Evolutionary conservation across 1,284 basidiomycete species (phyloP).

Genomic region (Papiliotrema fonsecae): DNA sequence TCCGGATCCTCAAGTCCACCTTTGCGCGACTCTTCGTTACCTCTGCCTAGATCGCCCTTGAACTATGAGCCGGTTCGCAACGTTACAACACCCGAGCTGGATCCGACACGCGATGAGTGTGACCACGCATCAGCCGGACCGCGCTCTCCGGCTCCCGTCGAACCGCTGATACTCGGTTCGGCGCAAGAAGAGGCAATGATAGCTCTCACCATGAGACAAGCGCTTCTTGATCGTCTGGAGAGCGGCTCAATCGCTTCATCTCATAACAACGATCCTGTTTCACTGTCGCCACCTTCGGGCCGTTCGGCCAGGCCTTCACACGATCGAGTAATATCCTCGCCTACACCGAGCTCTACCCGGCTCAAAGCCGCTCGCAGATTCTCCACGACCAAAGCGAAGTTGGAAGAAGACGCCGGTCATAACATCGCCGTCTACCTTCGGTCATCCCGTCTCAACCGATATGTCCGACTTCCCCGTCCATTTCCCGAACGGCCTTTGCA

Average conservation of each 20-base stretch:
- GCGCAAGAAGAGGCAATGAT: slow-evolving; percentile 5
- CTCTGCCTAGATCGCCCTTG: no score
- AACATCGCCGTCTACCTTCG: slow-evolving; percentile 60
- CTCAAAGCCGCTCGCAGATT: background rate
- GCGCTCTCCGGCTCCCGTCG: no score
- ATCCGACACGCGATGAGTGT: no score
- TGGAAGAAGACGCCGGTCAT: slow-evolving; percentile 14
- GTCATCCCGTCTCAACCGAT: slow-evolving; percentile 74
- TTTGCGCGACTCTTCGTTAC: no score
- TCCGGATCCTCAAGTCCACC: no score
- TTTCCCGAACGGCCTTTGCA: slow-evolving; percentile 62
- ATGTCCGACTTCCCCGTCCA: slow-evolving; percentile 69
- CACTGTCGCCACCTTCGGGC: background rate
- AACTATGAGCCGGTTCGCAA: no score
- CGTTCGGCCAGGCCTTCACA: no score
- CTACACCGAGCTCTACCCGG: background rate
- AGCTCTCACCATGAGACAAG: slow-evolving; percentile 7
- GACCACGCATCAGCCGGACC: no score
- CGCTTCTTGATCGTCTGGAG: slow-evolving; percentile 16
- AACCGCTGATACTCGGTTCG: background rate
- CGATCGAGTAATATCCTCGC: no score
- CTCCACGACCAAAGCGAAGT: background rate
- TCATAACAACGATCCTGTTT: background rate
- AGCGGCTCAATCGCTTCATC: slow-evolving; percentile 9
- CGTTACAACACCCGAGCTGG: no score